phyloP scores from a whole-genome alignment of 805 yeast genomes.

The Pichia sporocuriosa region DNA sequence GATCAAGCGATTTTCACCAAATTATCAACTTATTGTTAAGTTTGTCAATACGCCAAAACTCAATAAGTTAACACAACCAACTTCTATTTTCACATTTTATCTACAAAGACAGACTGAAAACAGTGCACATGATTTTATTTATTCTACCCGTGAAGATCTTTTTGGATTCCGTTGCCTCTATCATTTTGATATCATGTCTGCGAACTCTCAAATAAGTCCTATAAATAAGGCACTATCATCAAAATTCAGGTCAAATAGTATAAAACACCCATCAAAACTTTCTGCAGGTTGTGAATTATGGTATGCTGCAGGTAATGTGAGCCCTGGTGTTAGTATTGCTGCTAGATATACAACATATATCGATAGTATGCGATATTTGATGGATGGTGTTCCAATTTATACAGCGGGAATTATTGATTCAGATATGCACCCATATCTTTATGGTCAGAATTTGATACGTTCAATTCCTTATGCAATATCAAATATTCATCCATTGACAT shows the following conservation, averaged over 20 bases:
- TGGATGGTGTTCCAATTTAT: constrained; percentile 4
- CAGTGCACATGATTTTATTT: constrained; percentile 65
- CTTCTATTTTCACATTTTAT: constrained; percentile 55
- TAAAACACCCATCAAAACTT: constrained; percentile 38
- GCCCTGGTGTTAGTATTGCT: constrained; percentile 87
- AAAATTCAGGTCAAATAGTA: constrained; percentile 2
- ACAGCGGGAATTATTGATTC: neutral
- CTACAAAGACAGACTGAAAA: constrained; percentile 62
- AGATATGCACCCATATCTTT: neutral
- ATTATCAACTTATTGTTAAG: constrained; percentile 61
- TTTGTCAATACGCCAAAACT: constrained; percentile 56
- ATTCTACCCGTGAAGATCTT: constrained; percentile 77
- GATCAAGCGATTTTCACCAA: constrained; percentile 51
- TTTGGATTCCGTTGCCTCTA: constrained; percentile 76
- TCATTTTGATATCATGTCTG: constrained; percentile 40
- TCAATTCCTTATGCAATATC: constrained; percentile 11
- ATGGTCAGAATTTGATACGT: neutral
- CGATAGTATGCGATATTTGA: constrained; percentile 10
- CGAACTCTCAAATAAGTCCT: neutral
- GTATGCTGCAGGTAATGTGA: constrained; percentile 76
- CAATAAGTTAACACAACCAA: constrained; percentile 22
- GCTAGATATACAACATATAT: constrained; percentile 72
- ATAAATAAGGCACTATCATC: neutral
- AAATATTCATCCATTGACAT: constrained; percentile 58
- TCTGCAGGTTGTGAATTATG: constrained; percentile 81